Conservation (phyloP, 352 stramenopile genomes). For the Pythium aphanidermatum region DNA sequence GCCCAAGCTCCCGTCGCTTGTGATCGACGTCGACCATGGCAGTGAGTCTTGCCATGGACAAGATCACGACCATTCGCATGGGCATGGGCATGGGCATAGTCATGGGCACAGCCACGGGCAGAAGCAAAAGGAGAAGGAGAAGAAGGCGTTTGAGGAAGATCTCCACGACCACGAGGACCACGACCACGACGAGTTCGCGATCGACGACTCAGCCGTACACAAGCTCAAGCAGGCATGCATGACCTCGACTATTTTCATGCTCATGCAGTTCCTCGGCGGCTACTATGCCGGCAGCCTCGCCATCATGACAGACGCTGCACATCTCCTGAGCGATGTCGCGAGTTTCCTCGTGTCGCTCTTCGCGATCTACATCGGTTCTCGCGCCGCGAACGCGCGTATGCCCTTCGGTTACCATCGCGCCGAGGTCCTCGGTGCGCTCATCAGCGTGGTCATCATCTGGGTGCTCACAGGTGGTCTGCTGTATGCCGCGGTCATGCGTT, state of each 20-base stretch:
- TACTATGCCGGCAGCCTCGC: constrained; percentile 92
- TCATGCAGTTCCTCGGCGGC: constrained; percentile 93
- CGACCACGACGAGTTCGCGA: constrained; percentile 14
- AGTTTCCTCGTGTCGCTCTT: constrained; percentile 82
- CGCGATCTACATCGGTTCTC: constrained; percentile 65
- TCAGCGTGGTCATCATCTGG: constrained; percentile 93
- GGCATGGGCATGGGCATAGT: constrained; percentile 27
- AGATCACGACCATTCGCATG: constrained; percentile 38
- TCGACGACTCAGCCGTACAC: constrained; percentile 44
- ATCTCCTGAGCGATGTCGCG: constrained; percentile 72
- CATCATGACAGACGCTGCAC: constrained; percentile 89
- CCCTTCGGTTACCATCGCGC: constrained; percentile 96
- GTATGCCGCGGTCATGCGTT: constrained; percentile 85
- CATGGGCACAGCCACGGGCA: constrained; percentile 16
- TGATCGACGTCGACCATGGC: constrained; percentile 25
- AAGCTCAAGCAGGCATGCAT: constrained; percentile 70
- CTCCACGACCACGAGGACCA: constrained; percentile 10
- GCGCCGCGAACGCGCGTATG: constrained; percentile 50
- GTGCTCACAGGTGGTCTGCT: constrained; percentile 91
- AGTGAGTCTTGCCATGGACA: constrained; percentile 30
- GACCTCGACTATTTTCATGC: constrained; percentile 93
- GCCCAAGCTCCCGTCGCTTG: constrained; percentile 11
- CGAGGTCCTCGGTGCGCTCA: constrained; percentile 94
- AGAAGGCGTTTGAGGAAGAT: constrained; percentile 2
- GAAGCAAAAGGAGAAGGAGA: constrained; percentile 13